Evolutionary conservation across 2,329 filamentous ascomycete species (phyloP), one percentile per base, ranked within the genome.

Genomic region (Akanthomyces uredinophilus): DNA sequence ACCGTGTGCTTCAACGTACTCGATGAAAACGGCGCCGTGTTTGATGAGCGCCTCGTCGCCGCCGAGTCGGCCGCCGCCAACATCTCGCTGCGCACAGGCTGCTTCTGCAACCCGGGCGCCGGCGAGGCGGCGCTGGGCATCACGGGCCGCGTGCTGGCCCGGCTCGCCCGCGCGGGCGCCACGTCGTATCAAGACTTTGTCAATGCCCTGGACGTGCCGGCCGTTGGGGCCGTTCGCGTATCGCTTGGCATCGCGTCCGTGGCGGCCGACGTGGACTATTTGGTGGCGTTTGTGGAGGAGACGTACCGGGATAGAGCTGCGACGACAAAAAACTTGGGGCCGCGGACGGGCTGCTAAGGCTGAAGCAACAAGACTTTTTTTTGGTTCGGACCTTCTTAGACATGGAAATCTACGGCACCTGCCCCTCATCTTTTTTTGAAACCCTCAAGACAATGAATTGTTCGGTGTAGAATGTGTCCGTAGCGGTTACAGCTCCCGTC

Each of bases 51-150:
- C 18, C 56, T 76, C 1, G 72, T 78, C 1, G 74, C 68, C 0
- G 46, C 55, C 2, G 75, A 73, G 64, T 73, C 75, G 0, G 68
- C 74, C 0, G 68, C 65, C 0, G 70, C 67, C 0, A 67, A 66
- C 47, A 77, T 78, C 29, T 77, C 75, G 6, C 63, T 78, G 10
- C 69, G 76, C 13, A 77, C 75, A 1, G 76, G 76, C 4, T 78
- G 76, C 52, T 78, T 78, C 64, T 78, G 76, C 63, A 78, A 78
- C 44, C 76, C 76, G 0, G 76, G 76, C 3, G 76, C 69, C 0
- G 73, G 72, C 18, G 75, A 77, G 66, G 65, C 66, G 1, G 74
- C 74, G 0, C 68, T 77, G 18, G 70, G 67, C 2, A 53, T 77
- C n/a, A 63, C 67, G 18, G 60, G 59, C 2, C 54, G 62, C 20